Conservation (phyloP, 2,329 filamentous ascomycete species). For the Dichotomopilus funicola region DNA sequence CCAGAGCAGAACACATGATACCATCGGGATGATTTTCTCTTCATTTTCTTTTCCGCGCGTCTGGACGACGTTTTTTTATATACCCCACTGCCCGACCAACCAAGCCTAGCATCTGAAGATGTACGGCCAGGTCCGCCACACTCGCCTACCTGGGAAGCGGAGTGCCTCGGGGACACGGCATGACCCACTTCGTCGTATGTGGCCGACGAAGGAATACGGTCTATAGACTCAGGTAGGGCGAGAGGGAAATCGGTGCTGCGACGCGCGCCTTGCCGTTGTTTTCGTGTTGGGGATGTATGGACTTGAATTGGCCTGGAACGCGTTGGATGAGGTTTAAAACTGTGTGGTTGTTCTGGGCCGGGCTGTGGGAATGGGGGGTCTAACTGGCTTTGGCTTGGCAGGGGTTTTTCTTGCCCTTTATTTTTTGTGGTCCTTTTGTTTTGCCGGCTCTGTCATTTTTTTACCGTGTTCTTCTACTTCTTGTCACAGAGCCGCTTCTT, state of each 20-base stretch:
- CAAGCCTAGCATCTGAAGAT: constrained; percentile 4
- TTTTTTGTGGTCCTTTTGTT: constrained; percentile 1
- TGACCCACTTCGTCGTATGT: too few species aligned
- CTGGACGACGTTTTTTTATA: constrained; percentile 25
- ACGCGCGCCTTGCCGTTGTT: too few species aligned
- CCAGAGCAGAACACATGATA: constrained; percentile 18
- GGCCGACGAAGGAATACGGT: too few species aligned
- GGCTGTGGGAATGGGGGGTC: background rate
- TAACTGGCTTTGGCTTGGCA: constrained; percentile 9
- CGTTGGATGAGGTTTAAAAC: constrained; percentile 16
- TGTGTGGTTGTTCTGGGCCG: constrained; percentile 10
- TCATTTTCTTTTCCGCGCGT: constrained; percentile 8
- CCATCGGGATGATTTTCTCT: constrained; percentile 20
- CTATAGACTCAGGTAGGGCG: too few species aligned
- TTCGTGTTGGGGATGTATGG: too few species aligned
- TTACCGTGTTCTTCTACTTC: constrained; percentile 6
- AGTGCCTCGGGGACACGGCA: background rate
- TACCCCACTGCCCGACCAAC: constrained; percentile 22
- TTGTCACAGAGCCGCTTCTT: too few species aligned
- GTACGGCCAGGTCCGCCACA: too few species aligned
- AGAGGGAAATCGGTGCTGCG: too few species aligned
- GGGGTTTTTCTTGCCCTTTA: constrained; percentile 9
- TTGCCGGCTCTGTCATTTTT: constrained; percentile 12
- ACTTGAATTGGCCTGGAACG: constrained; percentile 11
- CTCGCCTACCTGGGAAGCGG: background rate